Base-by-base conservation (phyloP, 192 early-diverging fungal species). In the Backusella australiensis region DNA sequence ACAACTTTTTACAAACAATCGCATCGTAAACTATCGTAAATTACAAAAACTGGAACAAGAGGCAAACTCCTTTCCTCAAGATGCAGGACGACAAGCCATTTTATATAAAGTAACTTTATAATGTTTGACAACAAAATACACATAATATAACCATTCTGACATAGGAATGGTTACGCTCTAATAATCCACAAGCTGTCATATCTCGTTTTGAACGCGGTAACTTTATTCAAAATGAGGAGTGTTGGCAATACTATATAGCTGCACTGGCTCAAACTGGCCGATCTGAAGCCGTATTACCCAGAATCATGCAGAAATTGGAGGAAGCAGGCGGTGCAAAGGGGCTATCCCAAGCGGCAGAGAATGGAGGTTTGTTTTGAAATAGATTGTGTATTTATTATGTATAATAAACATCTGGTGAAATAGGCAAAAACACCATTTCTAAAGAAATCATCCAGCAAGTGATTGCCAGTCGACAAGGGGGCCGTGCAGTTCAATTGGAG, bases 171-270 rank as follows among this genome's bases (percentile, higher is more conserved):
- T 36, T 88, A 44, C 78, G 81, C 52, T 77, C 86, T 53, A 87
- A 88, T 49, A 85, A 88, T 59, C 86, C 86, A 17, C 67, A 77
- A 71, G 83, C 75, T 8, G 84, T 90, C 34, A 82, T 90, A 35
- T 67, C 83, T 26, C 82, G 89, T 5, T 90, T 90, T 69, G 89
- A 90, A 59, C 78, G 81, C 6, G 87, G 86, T 15, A 85, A 85
- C 34, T 88, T 83, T 74, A 80, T 83, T 12, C 84, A 80, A 29
- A 84, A 88, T 34, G 89, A 90, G 36, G 86, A 86, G 44, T 83
- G 86, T 29, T 82, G 85, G 70, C 87, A 87, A 38, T 82, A 80
- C 52, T 90, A 90, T 76, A 83, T 85, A 32, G 81, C 83, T 44
- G 89, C 89, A 1, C 53, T 88, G 44, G 86, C 86, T 39, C 75